These are phyloP conservation scores for Firmiana major DNA, from an alignment of 345 rosid species.

Conservation along the genomic window DNA sequence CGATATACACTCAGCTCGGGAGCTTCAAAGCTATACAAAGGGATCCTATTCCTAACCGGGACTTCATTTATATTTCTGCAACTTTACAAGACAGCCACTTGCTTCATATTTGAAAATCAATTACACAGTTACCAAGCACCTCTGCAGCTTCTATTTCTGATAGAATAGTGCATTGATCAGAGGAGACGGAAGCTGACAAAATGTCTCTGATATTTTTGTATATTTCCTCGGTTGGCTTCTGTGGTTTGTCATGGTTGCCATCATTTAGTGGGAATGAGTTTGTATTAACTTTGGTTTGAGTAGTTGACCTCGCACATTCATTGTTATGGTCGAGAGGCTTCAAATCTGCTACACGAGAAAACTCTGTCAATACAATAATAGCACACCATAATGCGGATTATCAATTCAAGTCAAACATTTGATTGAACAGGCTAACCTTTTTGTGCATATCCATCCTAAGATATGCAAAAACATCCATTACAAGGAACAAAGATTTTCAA, in stretches of 20 bases:
- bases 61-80: background rate
- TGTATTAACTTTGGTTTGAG: slow-evolving; percentile 11
- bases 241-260: slow-evolving; percentile 11
- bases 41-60: background rate
- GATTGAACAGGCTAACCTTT: background rate
- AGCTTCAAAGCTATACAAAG: background rate
- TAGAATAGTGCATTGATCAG: slow-evolving; percentile 28
- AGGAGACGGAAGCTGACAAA: slow-evolving; percentile 22
- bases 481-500: background rate
- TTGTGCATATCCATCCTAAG: background rate
- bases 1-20: background rate
- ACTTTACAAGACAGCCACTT: background rate
- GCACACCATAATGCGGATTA: background rate
- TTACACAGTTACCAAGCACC: slow-evolving; percentile 36
- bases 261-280: slow-evolving; percentile 11
- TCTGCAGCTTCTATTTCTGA: slow-evolving; percentile 49
- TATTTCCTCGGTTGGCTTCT: slow-evolving; percentile 21
- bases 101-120: slow-evolving; percentile 60
- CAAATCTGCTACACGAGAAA: slow-evolving; percentile 20
- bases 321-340: slow-evolving; percentile 17
- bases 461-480: background rate
- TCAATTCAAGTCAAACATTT: background rate
- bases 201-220: slow-evolving; percentile 36
- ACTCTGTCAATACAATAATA: background rate
- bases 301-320: slow-evolving; percentile 5